Evolutionary conservation across 2,329 filamentous ascomycete genomes (phyloP).

Genomic region (Colletotrichum plurivorum): DNA sequence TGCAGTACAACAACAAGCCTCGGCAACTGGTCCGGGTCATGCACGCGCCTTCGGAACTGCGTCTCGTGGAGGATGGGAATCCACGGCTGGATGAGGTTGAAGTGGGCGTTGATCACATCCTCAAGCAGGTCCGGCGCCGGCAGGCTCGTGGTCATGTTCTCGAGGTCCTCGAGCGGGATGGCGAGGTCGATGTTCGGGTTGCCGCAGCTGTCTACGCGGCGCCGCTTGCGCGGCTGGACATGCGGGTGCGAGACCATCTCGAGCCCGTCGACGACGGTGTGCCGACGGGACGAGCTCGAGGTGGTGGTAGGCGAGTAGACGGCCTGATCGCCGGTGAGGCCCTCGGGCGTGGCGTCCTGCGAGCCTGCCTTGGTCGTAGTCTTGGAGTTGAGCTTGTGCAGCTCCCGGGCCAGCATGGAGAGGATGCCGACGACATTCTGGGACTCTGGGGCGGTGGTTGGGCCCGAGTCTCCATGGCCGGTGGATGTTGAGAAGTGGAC

Average conservation of each 20-base stretch:
- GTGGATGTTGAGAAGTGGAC: neutral
- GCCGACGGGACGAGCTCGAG: constrained; percentile 26
- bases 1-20: constrained; percentile 52
- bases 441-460: constrained; percentile 19
- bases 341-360: constrained; percentile 20
- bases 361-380: neutral
- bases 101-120: constrained; percentile 48
- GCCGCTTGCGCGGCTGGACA: constrained; percentile 39
- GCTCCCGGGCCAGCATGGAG: constrained; percentile 41
- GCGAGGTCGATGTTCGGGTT: constrained; percentile 43
- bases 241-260: constrained; percentile 31
- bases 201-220: constrained; percentile 44
- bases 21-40: constrained; percentile 44
- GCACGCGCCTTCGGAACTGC: constrained; percentile 46
- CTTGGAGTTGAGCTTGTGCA: constrained; percentile 41
- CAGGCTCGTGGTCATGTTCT: constrained; percentile 46
- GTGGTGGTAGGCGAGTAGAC: constrained; percentile 27
- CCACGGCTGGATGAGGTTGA: constrained; percentile 57
- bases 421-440: constrained; percentile 41
- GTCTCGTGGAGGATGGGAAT: constrained; percentile 55
- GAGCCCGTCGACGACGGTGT: constrained; percentile 11
- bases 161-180: constrained; percentile 41
- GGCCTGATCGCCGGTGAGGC: neutral
- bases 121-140: constrained; percentile 41
- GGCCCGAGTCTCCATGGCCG: neutral